Evolutionary conservation across 2,329 filamentous ascomycete species (phyloP).

Genomic region (Phialophora tarda): DNA sequence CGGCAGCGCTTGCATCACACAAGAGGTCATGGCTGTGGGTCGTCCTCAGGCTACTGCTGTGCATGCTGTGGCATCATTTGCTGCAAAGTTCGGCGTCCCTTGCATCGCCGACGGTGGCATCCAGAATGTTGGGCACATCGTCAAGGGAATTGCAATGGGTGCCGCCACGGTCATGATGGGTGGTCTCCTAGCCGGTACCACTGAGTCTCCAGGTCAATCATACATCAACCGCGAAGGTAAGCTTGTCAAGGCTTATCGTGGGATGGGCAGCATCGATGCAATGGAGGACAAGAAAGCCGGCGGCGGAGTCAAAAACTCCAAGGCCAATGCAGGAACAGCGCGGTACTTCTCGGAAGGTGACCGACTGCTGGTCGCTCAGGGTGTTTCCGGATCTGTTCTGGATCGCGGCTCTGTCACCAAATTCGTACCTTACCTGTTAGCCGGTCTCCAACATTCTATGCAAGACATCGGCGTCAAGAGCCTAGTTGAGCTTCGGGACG

Average conservation of each 20-base stretch:
- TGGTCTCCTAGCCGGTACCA: slow-evolving; percentile 93
- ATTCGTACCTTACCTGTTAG: slow-evolving; percentile 93
- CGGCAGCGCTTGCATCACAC: slow-evolving; percentile 96
- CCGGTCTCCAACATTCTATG: slow-evolving; percentile 94
- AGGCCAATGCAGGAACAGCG: slow-evolving; percentile 87
- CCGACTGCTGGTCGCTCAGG: slow-evolving; percentile 91
- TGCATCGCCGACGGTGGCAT: slow-evolving; percentile 98
- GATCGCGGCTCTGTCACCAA: slow-evolving; percentile 78
- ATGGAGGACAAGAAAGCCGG: slow-evolving; percentile 99
- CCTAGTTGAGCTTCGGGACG: slow-evolving; percentile 74
- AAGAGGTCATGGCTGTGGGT: slow-evolving; percentile 99
- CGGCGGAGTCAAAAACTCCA: slow-evolving; percentile 68
- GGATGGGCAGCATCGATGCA: slow-evolving; percentile 98
- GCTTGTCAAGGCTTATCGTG: slow-evolving; percentile 98
- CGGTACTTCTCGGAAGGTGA: slow-evolving; percentile 98
- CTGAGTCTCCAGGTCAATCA: slow-evolving; percentile 94
- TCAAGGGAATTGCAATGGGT: slow-evolving; percentile 94
- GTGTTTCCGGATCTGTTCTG: slow-evolving; percentile 76
- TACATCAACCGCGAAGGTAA: slow-evolving; percentile 96
- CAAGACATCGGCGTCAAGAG: slow-evolving; percentile 92
- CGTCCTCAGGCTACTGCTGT: slow-evolving; percentile 94
- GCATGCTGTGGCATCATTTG: slow-evolving; percentile 86
- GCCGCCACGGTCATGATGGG: slow-evolving; percentile 99
- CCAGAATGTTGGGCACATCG: slow-evolving; percentile 98
- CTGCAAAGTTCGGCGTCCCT: slow-evolving; percentile 90